Percentiles rank a stretch among this genome's conserved stretches.
These are phyloP conservation scores for Boletus holoroseus DNA, from an alignment of 1,284 basidiomycete genomes.

Conservation along the genomic window DNA sequence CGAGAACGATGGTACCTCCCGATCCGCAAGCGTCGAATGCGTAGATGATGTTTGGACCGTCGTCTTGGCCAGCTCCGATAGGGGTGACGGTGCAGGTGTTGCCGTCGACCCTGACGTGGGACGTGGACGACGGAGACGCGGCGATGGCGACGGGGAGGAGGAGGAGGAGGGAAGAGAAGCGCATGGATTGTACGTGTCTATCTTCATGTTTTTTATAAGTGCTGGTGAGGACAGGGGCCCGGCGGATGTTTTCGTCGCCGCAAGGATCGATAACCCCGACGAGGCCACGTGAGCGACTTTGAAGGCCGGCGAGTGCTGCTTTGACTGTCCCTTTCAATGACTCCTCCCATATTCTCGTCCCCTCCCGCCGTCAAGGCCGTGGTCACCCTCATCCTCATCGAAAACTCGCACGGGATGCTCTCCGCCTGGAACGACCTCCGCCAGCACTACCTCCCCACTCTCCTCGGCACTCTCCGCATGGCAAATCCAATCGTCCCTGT, in stretches of 20 bases:
- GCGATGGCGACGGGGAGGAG: constrained; percentile 3
- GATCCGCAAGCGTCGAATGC: constrained; percentile 32
- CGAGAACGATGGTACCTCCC: constrained; percentile 32
- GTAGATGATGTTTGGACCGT: constrained; percentile 17
- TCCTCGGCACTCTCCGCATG: constrained; percentile 41
- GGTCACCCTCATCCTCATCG: constrained; percentile 53
- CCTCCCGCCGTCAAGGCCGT: constrained; percentile 39
- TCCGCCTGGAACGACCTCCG: constrained; percentile 51
- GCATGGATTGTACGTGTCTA: not conserved
- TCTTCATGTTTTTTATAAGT: no score
- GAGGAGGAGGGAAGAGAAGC: not conserved
- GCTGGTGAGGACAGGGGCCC: not conserved
- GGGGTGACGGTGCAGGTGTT: constrained; percentile 30
- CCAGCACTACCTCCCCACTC: constrained; percentile 47
- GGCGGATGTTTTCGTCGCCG: constrained; percentile 10
- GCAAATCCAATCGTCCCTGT: constrained; percentile 39
- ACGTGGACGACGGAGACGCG: not conserved
- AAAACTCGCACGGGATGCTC: constrained; percentile 52
- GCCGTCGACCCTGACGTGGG: constrained; percentile 8
- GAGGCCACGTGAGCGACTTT: constrained; percentile 18
- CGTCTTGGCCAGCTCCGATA: constrained; percentile 36
- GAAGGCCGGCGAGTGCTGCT: not conserved
- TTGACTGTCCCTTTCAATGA: constrained; percentile 2
- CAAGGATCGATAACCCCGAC: constrained; percentile 23
- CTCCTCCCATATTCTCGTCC: constrained; percentile 34